Percentiles rank a stretch among this genome's conserved stretches.
phyloP scores from a whole-genome alignment of 345 rosid species.

The Mercurialis annua region DNA sequence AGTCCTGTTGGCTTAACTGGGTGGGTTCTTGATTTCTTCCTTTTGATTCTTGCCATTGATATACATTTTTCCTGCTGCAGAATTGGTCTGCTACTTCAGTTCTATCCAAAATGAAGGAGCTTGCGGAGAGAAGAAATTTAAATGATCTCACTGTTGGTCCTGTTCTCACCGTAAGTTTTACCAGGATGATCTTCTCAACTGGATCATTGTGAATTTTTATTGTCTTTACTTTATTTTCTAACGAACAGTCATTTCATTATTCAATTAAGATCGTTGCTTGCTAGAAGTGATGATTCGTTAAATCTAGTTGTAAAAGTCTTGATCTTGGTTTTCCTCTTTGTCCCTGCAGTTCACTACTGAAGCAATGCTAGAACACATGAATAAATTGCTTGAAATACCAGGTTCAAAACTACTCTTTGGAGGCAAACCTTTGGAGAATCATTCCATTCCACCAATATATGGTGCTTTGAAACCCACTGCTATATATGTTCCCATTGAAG shows the following conservation, averaged over 20 bases:
- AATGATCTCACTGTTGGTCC: conserved; percentile 93
- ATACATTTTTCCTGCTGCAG: conserved; percentile 34
- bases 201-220: neutral
- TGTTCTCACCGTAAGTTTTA: conserved; percentile 76
- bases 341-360: conserved; percentile 69
- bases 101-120: conserved; percentile 63
- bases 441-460: conserved; percentile 81
- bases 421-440: conserved; percentile 68
- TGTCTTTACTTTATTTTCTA: neutral
- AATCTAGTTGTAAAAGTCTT: neutral
- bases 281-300: neutral
- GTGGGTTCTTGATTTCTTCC: neutral
- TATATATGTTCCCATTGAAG: conserved; percentile 77
- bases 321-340: conserved; percentile 6
- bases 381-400: conserved; percentile 69
- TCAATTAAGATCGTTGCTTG: neutral
- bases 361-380: conserved; percentile 78
- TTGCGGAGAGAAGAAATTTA: conserved; percentile 83
- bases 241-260: neutral
- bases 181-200: neutral
- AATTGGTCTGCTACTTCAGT: conserved; percentile 74
- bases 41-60: neutral
- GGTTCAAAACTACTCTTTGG: conserved; percentile 92
- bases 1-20: neutral
- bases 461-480: conserved; percentile 95